Conservation (phyloP, 352 stramenopile genomes). For the Blastocystis sp. region DNA sequence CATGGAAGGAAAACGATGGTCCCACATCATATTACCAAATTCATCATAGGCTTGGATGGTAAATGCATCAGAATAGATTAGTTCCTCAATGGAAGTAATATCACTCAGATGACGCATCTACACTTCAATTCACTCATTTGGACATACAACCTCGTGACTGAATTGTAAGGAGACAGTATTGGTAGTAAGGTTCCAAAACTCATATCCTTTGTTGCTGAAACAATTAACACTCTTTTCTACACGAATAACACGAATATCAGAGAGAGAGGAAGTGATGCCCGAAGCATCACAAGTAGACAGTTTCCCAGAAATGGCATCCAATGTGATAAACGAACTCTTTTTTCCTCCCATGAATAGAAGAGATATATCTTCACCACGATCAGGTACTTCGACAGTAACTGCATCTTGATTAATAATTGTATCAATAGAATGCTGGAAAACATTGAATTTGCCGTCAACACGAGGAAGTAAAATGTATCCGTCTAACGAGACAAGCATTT, state of each 20-base stretch:
- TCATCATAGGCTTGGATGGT: not conserved
- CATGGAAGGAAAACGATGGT: not conserved
- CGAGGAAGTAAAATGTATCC: slow-evolving; percentile 46
- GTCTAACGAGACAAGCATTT: slow-evolving; percentile 30
- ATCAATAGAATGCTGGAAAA: slow-evolving; percentile 45
- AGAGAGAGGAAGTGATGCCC: not conserved
- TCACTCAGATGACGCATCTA: slow-evolving; percentile 25
- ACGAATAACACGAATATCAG: slow-evolving; percentile 16
- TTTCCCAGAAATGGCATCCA: slow-evolving; percentile 16
- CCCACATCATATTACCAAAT: not conserved
- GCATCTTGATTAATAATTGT: slow-evolving; percentile 37
- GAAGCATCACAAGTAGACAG: not conserved
- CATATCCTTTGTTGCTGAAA: slow-evolving; percentile 16
- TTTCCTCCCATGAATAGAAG: slow-evolving; percentile 25
- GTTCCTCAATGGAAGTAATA: not conserved
- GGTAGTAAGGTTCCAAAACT: slow-evolving; percentile 36
- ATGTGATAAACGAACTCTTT: slow-evolving; percentile 22
- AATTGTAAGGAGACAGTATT: slow-evolving; percentile 25
- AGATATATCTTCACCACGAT: not conserved
- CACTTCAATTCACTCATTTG: not conserved
- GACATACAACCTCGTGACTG: not conserved
- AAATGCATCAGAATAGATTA: slow-evolving; percentile 17
- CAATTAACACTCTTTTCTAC: slow-evolving; percentile 32
- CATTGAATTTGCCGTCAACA: slow-evolving; percentile 38
- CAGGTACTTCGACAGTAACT: not conserved